Base-by-base conservation (phyloP, 148 eudicot genomes). In the Linanthus parryae region DNA sequence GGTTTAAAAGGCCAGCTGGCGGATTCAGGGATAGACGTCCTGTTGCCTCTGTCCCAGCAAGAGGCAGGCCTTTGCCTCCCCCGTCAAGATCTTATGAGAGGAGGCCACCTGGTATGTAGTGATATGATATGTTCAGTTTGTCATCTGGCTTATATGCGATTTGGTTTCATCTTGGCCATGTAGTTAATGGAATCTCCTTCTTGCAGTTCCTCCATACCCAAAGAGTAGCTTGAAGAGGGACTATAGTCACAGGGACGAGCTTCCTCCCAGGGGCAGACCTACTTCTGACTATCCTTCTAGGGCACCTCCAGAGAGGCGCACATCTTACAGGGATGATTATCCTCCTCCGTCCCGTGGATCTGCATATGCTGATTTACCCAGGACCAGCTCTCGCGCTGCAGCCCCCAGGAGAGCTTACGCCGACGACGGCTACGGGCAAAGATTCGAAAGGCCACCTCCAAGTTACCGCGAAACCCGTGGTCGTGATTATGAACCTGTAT, bases 391-490 rank as follows among this genome's bases (percentile, higher is more conserved):
- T 54, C 81, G 81, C 23, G 59, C 85, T 57, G 56, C 85, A 52
- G 52, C 78, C n/a, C n/a, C n/a, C 0, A 77, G 90, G 65, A 92
- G 90, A 66, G 58, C 85, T 48, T 87, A 87, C 72, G 68, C 65
- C 51, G 98, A 87, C 51, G 96, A 81, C 53, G 73, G 73, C 34
- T 92, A 92, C 59, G 78, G 56, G 46, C 78, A 79, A 65, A 70
- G 94, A 63, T 87, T 74, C 72, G 96, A 92, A 61, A 87, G 98
- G 65, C 85, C 84, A 0, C 96, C 83, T 62, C 74, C 85, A 48
- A 73, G 76, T 51, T 84, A 87, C 54, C 96, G 75, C 42, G 98
- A 92, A 73, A 83, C 69, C 15, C 96, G 85, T 55, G 73, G 76
- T 51, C 90, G 88, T 65, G 96, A 92, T 18, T 84, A 84, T 58